Evolutionary conservation across 768 basidiomycete species (phyloP).

Genomic region (Amyloporia xantha): DNA sequence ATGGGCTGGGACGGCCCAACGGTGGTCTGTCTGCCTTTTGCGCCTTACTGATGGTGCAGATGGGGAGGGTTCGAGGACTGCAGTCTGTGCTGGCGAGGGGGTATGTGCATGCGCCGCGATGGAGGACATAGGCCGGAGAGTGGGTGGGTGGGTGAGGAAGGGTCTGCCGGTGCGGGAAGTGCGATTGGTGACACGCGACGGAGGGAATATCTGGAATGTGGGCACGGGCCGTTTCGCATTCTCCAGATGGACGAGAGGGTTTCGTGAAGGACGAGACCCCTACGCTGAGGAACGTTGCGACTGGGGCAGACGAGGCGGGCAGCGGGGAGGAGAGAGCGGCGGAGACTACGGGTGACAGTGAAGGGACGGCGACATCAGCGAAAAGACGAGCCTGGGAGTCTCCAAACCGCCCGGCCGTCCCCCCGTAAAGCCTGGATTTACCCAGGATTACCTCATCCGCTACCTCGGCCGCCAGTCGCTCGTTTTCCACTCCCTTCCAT

Average conservation of each 20-base stretch:
- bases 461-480: no score
- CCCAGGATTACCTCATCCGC: constrained; percentile 6
- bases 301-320: constrained; percentile 23
- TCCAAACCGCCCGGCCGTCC: not conserved
- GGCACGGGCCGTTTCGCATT: constrained; percentile 24
- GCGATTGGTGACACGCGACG: constrained; percentile 13
- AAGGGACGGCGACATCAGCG: constrained; percentile 15
- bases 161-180: constrained; percentile 14
- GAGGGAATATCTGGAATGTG: constrained; percentile 10
- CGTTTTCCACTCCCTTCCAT: no score
- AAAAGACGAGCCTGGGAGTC: constrained; percentile 4
- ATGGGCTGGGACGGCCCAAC: not conserved
- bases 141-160: constrained; percentile 19
- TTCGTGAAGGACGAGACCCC: constrained; percentile 6
- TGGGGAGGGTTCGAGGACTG: constrained; percentile 14
- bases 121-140: constrained; percentile 15
- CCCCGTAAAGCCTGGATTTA: not conserved
- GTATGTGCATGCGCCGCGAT: constrained; percentile 17
- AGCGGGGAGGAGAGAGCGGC: constrained; percentile 18
- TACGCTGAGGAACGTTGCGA: constrained; percentile 20
- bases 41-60: constrained; percentile 26
- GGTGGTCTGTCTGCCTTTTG: constrained; percentile 17
- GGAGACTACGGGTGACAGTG: constrained; percentile 11
- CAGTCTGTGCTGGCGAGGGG: constrained; percentile 42
- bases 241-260: constrained; percentile 22